Percentiles rank a stretch among this genome's conserved stretches.
These are phyloP conservation scores for Tulasnella sp. DNA, from an alignment of 768 basidiomycete genomes.

Conservation along the genomic window DNA sequence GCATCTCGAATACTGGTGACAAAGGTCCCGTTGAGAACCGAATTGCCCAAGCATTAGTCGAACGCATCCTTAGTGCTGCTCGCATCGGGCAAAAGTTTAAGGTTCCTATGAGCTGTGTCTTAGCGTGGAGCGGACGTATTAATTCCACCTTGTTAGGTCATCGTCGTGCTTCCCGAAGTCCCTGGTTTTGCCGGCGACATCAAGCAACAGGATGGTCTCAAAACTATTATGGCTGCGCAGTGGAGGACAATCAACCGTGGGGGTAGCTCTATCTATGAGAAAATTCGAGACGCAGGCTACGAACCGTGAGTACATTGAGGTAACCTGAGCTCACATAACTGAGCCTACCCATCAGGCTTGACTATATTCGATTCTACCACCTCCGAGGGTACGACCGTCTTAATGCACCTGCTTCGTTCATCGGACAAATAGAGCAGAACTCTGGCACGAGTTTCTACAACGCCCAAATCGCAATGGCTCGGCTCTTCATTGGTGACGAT, in stretches of 20 bases:
- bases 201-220: conserved; percentile 52
- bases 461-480: conserved; percentile 77
- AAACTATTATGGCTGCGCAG: conserved; percentile 78
- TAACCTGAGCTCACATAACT: background rate
- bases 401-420: conserved; percentile 18
- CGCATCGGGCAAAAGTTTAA: conserved; percentile 64
- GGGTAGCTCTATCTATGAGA: conserved; percentile 76
- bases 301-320: conserved; percentile 57
- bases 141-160: conserved; percentile 43
- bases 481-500: conserved; percentile 52
- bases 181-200: conserved; percentile 87
- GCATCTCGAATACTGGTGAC: conserved; percentile 64
- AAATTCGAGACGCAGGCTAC: conserved; percentile 63
- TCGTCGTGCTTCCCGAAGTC: conserved; percentile 82
- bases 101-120: conserved; percentile 32
- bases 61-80: conserved; percentile 74
- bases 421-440: conserved; percentile 49
- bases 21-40: conserved; percentile 67
- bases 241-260: conserved; percentile 79
- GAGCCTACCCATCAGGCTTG: conserved; percentile 48
- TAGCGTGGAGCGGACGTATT: background rate
- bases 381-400: conserved; percentile 69
- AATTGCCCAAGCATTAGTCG: conserved; percentile 75
- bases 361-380: conserved; percentile 89
- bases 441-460: conserved; percentile 74